Percentiles rank a stretch among this genome's conserved stretches.
These are phyloP conservation scores for Aspergillus sp. DNA, from an alignment of 2,329 filamentous ascomycete genomes.

Conservation along the genomic window DNA sequence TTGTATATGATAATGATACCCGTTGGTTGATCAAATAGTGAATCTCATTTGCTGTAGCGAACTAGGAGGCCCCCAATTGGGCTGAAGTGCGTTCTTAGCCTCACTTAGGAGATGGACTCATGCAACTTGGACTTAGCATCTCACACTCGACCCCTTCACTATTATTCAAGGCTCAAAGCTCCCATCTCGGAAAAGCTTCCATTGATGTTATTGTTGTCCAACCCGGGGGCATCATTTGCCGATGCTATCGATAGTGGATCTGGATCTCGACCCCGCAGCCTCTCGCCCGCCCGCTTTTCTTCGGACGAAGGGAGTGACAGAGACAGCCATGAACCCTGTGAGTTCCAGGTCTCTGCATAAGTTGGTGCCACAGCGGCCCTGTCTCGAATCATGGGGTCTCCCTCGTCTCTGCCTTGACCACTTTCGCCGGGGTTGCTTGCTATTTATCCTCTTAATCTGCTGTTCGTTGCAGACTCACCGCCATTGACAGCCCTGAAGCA, in stretches of 20 bases:
- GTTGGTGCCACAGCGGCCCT: not conserved
- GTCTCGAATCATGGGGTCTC: not conserved
- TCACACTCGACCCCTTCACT: not conserved
- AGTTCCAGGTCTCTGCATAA: not conserved
- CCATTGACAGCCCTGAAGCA: not conserved
- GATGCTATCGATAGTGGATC: not conserved
- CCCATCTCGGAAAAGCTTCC: not conserved
- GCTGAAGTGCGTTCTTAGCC: too few relatives aligned
- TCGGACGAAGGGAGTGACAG: constrained; percentile 19
- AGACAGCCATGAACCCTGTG: not conserved
- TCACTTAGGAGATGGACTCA: too few relatives aligned
- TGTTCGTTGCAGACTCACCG: not conserved
- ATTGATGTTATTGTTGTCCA: not conserved
- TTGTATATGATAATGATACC: not conserved
- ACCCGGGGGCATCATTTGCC: not conserved
- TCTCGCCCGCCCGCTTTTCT: constrained; percentile 9
- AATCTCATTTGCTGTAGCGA: too few relatives aligned
- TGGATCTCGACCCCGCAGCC: constrained; percentile 13
- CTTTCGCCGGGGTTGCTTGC: not conserved
- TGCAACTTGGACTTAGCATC: not conserved
- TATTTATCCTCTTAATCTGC: not conserved
- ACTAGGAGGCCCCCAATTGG: too few relatives aligned
- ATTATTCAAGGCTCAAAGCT: not conserved
- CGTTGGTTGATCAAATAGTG: not conserved
- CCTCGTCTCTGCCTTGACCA: not conserved